Conservation (phyloP, 345 rosid species). For the Dimocarpus longan region DNA sequence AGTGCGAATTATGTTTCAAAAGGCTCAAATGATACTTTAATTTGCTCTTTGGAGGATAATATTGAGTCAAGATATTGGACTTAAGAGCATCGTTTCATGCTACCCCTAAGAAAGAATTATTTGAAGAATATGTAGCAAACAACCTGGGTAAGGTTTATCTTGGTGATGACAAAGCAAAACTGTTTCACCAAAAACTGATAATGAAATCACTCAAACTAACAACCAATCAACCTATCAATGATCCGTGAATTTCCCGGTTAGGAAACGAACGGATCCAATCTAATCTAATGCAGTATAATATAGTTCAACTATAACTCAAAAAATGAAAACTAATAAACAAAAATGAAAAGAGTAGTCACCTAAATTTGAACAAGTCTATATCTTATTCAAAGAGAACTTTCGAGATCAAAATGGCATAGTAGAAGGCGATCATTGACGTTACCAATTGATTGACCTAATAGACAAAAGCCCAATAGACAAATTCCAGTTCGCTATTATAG, state of each 20-base stretch:
- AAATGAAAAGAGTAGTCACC: neutral
- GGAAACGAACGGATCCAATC: neutral
- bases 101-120: too few relatives aligned
- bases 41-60: too few relatives aligned
- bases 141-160: too few relatives aligned
- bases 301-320: neutral
- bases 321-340: neutral
- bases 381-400: neutral
- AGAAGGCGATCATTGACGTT: constrained; percentile 19
- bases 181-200: constrained; percentile 16
- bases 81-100: too few relatives aligned
- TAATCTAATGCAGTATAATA: neutral
- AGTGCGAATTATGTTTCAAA: too few relatives aligned
- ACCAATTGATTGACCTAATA: too few relatives aligned
- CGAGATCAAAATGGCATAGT: constrained; percentile 29
- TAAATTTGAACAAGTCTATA: neutral
- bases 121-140: too few relatives aligned
- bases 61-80: too few relatives aligned
- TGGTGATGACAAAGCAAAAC: too few relatives aligned
- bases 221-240: neutral
- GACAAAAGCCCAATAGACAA: too few relatives aligned
- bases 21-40: too few relatives aligned
- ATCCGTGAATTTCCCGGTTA: neutral
- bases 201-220: constrained; percentile 13
- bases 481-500: too few relatives aligned